A percentile compares a stretch with the other conserved stretches of the same genome.
Evolutionary conservation across 345 rosid genomes (phyloP).

Genomic region (Reutealis trisperma): DNA sequence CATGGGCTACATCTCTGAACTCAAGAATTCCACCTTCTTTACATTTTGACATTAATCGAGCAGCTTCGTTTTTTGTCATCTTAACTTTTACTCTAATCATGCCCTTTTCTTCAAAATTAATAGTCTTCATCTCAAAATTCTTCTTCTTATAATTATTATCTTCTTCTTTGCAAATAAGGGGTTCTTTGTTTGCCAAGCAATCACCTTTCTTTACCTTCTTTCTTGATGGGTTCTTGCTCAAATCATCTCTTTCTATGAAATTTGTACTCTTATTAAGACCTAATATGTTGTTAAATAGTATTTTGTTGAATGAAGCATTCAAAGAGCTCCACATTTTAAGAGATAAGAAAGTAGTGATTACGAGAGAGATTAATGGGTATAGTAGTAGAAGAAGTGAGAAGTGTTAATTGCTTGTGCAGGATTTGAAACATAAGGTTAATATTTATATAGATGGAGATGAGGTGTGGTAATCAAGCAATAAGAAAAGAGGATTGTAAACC

Average conservation of each 20-base stretch:
- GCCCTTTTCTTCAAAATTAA: slow-evolving; percentile 9
- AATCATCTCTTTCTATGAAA: slow-evolving; percentile 34
- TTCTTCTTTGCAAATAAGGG: not conserved
- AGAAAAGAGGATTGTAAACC: no score
- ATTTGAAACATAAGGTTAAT: not conserved
- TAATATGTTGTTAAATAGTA: not conserved
- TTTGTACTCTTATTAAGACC: slow-evolving; percentile 3
- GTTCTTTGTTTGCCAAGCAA: not conserved
- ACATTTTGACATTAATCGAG: slow-evolving; percentile 46
- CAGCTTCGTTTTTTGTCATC: slow-evolving; percentile 68
- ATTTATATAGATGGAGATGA: not conserved
- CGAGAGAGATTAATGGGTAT: not conserved
- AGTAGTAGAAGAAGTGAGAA: not conserved
- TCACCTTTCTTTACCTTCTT: slow-evolving; percentile 23
- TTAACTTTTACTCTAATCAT: slow-evolving; percentile 54
- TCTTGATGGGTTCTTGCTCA: slow-evolving; percentile 21
- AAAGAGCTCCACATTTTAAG: slow-evolving; percentile 1
- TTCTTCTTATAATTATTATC: not conserved
- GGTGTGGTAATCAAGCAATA: no score
- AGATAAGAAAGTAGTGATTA: no score
- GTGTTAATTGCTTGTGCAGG: not conserved
- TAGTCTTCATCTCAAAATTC: not conserved
- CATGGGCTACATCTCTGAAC: slow-evolving; percentile 50
- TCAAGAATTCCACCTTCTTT: slow-evolving; percentile 51
- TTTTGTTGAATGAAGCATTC: not conserved